Base-by-base conservation (phyloP, 2,329 filamentous ascomycete species). In the Alternaria burnsii region DNA sequence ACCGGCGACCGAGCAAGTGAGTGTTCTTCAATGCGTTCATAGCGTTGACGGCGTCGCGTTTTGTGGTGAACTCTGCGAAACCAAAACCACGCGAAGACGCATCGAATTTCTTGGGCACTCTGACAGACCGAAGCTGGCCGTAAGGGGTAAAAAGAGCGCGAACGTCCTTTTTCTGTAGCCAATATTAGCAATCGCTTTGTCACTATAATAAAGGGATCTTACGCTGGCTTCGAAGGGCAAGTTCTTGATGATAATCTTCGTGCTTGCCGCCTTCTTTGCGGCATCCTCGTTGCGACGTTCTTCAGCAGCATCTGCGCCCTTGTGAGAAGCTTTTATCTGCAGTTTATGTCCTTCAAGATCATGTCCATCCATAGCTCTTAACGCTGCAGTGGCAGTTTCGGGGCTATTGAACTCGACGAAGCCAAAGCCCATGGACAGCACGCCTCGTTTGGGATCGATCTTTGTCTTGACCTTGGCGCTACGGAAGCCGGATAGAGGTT, bases 241-340 rank as follows among this genome's bases (percentile, higher is more conserved):
- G 83, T 99, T 99, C 85, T 98, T 99, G 83, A 99, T 91, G 80
- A 98, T 90, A 75, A 99, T 91, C 85, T 98, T 98, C 48, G 94
- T 97, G 68, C 88, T 87, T 24, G 91, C 89, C 52, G 87, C 82
- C 79, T 94, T 96, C 84, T 93, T 96, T 52, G 90, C 89, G 66
- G 87, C 88, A 74, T 98, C 93, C 68, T 94, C 90, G 68, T 90
- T 90, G 66, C 91, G 88, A 67, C 91, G 88, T 80, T 97, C 92
- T 76, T 97, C 93, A 2, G 92, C 94, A 18, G 93, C 93, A 80
- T 98, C 94, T 59, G 89, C 85, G 20, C 91, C 92, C 78, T 90
- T 93, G 82, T 97, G 93, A 7, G 94, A 97, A 44, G 91, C 88
- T 79, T 92, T 93, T 64, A 98, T 91, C 58, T 91, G 85, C 52